Base-by-base conservation (phyloP, 495 filamentous ascomycete species). In the Podospora appendiculata region DNA sequence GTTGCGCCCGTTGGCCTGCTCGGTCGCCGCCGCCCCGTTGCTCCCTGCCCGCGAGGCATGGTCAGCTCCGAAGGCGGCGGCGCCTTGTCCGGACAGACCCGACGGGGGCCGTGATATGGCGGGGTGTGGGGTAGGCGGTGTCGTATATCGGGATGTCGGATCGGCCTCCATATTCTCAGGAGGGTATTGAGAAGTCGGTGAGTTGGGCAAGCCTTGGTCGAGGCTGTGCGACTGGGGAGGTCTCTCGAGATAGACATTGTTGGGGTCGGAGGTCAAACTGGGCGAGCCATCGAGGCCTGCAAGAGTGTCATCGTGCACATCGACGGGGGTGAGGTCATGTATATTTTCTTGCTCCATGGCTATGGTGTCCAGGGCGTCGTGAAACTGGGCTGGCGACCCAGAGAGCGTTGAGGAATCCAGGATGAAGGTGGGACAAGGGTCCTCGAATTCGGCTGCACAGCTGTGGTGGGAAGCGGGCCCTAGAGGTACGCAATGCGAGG, bases 1-100 rank as follows among this genome's bases (percentile, higher is more conserved):
- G 62, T 88, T 89, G 65, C 88, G 88, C 71, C 73, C 45, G 67
- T 73, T 73, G 58, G 58, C 72, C 61, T 72, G 70, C 51, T 62
- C 66, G 17, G 70, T 70, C 33, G 67, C 58, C 11, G 62, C 59
- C 36, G 58, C 65, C n/a, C 67, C 70, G 36, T 70, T 65, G 47
- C 70, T 63, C 44, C 65, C 59, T 38, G 65, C 57, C 50, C 58
- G 53, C 2, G 65, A 65, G 16, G 51, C 60, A 41, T 72, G 68
- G 56, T 71, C 64, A 6, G 60, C 42, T 39, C 60, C 51, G 42
- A 69, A 56, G 32, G 61, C 58, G 10, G 59, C 48, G 8, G 48
- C 40, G 38, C 59, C 70, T 42, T 68, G 65, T 43, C 69, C 69
- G 3, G 75, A 78, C 35, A 79, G 69, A 18, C 75, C 73, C 11